Conservation (phyloP, 768 basidiomycete species). For the Russula olivacea region DNA sequence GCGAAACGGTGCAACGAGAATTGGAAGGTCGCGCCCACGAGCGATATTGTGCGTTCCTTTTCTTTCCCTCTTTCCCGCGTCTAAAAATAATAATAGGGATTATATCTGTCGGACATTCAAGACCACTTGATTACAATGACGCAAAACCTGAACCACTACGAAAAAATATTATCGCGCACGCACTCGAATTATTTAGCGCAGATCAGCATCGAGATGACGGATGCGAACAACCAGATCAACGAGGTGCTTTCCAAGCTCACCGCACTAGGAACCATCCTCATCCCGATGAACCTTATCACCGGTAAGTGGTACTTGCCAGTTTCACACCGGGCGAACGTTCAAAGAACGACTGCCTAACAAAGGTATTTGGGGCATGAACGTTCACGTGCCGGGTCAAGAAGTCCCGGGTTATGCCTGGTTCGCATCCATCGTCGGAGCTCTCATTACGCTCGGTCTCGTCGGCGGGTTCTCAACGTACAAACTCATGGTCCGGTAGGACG, state of each 20-base stretch:
- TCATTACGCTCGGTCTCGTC: conserved; percentile 75
- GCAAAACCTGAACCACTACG: conserved; percentile 98
- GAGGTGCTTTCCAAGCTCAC: conserved; percentile 96
- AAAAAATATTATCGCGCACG: conserved; percentile 96
- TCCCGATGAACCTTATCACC: conserved; percentile 96
- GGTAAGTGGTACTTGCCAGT: conserved; percentile 40
- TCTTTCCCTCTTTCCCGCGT: background rate
- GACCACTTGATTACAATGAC: conserved; percentile 99
- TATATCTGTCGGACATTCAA: conserved; percentile 94
- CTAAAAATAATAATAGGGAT: conserved; percentile 48
- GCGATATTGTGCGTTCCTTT: conserved; percentile 70
- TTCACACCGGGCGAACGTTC: background rate
- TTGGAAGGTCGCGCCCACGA: conserved; percentile 96
- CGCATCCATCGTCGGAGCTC: conserved; percentile 70
- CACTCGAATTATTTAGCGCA: conserved; percentile 99
- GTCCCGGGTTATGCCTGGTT: conserved; percentile 75
- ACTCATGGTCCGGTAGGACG: conserved; percentile 47
- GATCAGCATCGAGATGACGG: conserved; percentile 99
- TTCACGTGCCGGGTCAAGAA: conserved; percentile 87
- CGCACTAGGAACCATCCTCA: conserved; percentile 92
- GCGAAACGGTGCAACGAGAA: conserved; percentile 98
- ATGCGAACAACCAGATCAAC: conserved; percentile 99
- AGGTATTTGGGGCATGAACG: conserved; percentile 99
- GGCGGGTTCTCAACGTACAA: conserved; percentile 77
- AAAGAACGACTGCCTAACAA: no score